Conservation (phyloP, 352 stramenopile genomes). For the Pythium inflatum region DNA sequence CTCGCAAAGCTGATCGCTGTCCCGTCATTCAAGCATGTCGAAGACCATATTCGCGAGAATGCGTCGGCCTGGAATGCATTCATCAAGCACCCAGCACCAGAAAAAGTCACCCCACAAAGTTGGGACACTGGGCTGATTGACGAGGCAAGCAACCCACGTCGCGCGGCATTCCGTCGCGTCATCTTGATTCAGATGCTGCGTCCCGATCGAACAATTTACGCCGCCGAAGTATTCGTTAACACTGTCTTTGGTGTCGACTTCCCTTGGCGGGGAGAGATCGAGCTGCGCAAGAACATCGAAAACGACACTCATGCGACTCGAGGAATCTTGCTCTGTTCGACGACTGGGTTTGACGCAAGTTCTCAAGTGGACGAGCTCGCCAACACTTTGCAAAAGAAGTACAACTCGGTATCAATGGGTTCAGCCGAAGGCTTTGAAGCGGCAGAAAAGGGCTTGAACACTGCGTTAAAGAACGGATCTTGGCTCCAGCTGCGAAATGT, state of each 20-base stretch:
- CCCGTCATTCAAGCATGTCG: constrained; percentile 79
- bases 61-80: constrained; percentile 78
- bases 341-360: constrained; percentile 98
- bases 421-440: constrained; percentile 95
- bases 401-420: constrained; percentile 98
- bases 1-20: constrained; percentile 81
- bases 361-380: constrained; percentile 96
- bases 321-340: constrained; percentile 97
- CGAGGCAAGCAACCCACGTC: constrained; percentile 45
- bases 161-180: constrained; percentile 78
- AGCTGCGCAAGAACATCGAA: constrained; percentile 93
- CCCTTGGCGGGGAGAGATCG: constrained; percentile 94
- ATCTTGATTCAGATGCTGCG: constrained; percentile 87
- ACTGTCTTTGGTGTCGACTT: constrained; percentile 92
- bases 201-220: constrained; percentile 87
- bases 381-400: constrained; percentile 87
- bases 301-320: constrained; percentile 89
- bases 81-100: constrained; percentile 72
- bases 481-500: constrained; percentile 99
- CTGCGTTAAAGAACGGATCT: constrained; percentile 94
- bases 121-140: constrained; percentile 61
- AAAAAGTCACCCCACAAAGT: constrained; percentile 65
- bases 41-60: constrained; percentile 69
- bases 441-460: constrained; percentile 94
- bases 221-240: constrained; percentile 76